Evolutionary conservation across 164 flowering plant genomes (phyloP).

Genomic region (Vitis vinifera): ASM3070453v1 NC_081820.1:27572501-27573000

Average conservation of each 20-base stretch:
- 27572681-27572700: slow-evolving; percentile 62
- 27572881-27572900: too few relatives aligned
- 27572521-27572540: slow-evolving; percentile 89
- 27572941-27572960: too few relatives aligned
- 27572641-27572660: slow-evolving; percentile 89
- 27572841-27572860: too few relatives aligned
- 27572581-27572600: slow-evolving; percentile 92
- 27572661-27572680: slow-evolving; percentile 65
- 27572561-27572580: slow-evolving; percentile 99
- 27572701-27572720: slow-evolving; percentile 82
- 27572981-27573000: not conserved
- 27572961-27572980: too few relatives aligned
- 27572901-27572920: too few relatives aligned
- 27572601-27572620: slow-evolving; percentile 77
- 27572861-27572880: too few relatives aligned
- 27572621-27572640: slow-evolving; percentile 90
- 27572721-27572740: slow-evolving; percentile 75
- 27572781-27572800: too few relatives aligned
- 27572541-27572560: slow-evolving; percentile 98
- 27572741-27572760: slow-evolving; percentile 1
- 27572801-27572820: too few relatives aligned
- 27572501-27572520: slow-evolving; percentile 82
- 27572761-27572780: too few relatives aligned
- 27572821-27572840: too few relatives aligned
- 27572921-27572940: too few relatives aligned